Evolutionary conservation across 768 basidiomycete species (phyloP).

Genomic region (Boletus fagicola): DNA sequence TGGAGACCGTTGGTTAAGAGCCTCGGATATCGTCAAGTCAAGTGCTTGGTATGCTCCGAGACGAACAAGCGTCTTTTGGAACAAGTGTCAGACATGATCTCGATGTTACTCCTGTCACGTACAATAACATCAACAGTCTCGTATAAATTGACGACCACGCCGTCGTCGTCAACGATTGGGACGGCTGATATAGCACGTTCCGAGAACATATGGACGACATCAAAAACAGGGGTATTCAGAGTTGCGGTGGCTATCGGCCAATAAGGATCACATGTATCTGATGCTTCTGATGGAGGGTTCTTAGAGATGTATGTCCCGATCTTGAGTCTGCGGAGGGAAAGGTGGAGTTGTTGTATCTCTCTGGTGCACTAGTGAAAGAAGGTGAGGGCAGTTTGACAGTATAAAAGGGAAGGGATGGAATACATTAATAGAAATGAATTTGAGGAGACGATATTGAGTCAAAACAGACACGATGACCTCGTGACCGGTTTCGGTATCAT

Average conservation of each 20-base stretch:
- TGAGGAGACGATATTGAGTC: slow-evolving; percentile 96
- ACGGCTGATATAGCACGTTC: slow-evolving; percentile 95
- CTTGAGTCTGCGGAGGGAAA: slow-evolving; percentile 78
- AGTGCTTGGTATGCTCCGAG: slow-evolving; percentile 94
- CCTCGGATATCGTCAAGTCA: slow-evolving; percentile 90
- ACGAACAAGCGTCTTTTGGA: slow-evolving; percentile 81
- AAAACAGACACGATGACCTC: slow-evolving; percentile 95
- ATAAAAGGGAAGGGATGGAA: slow-evolving; percentile 23
- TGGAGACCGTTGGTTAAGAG: slow-evolving; percentile 84
- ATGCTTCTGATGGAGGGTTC: slow-evolving; percentile 41
- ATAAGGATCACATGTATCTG: slow-evolving; percentile 67
- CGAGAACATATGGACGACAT: slow-evolving; percentile 98
- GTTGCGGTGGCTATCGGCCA: slow-evolving; percentile 92
- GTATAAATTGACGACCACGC: slow-evolving; percentile 92
- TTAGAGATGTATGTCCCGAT: slow-evolving; percentile 90
- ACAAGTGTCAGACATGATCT: slow-evolving; percentile 3
- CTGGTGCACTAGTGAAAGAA: slow-evolving; percentile 63
- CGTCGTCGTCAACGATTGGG: slow-evolving; percentile 90
- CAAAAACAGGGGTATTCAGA: slow-evolving; percentile 88
- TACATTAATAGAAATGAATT: slow-evolving; percentile 98
- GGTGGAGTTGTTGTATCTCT: slow-evolving; percentile 78
- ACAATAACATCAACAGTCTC: slow-evolving; percentile 99
- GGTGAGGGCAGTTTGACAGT: slow-evolving; percentile 7
- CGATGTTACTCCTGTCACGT: slow-evolving; percentile 7
- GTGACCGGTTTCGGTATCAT: slow-evolving; percentile 89